Percentiles rank a stretch among this genome's conserved stretches.
Evolutionary conservation across 352 stramenopile species (phyloP).

Genomic region (Globisporangium echinulatum): DNA sequence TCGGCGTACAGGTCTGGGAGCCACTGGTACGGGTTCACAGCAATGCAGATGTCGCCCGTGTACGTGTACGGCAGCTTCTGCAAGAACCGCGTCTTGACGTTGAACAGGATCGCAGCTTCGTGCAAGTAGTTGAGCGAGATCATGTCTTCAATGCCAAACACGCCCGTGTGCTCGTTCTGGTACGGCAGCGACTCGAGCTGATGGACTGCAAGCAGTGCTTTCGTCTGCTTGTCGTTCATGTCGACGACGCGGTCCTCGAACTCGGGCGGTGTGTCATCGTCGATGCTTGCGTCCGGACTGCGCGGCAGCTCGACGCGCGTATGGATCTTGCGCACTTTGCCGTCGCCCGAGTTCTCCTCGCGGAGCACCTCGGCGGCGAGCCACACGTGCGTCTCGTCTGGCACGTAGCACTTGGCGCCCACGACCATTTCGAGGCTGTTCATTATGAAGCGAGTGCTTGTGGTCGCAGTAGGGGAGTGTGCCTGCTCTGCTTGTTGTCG

Average conservation of each 20-base stretch:
- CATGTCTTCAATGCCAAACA: constrained; percentile 79
- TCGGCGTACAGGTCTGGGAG: constrained; percentile 83
- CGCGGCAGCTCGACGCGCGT: constrained; percentile 53
- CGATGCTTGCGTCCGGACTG: constrained; percentile 11
- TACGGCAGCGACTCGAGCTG: constrained; percentile 78
- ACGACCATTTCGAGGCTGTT: constrained; percentile 52
- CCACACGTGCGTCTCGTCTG: constrained; percentile 81
- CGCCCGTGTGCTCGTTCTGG: constrained; percentile 71
- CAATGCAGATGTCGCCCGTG: constrained; percentile 96
- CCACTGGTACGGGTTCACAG: constrained; percentile 96
- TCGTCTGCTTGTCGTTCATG: constrained; percentile 64
- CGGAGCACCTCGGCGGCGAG: constrained; percentile 69
- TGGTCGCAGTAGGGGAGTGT: background rate
- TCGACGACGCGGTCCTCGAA: constrained; percentile 65
- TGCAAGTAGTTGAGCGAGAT: constrained; percentile 87
- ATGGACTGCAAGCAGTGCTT: constrained; percentile 60
- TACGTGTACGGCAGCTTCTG: constrained; percentile 92
- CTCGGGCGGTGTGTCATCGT: background rate
- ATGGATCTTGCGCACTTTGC: constrained; percentile 59
- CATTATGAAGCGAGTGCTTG: constrained; percentile 3
- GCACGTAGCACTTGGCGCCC: constrained; percentile 82
- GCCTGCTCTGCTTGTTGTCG: background rate
- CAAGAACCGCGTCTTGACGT: constrained; percentile 82
- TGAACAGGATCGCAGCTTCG: constrained; percentile 88
- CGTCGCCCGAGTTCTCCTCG: constrained; percentile 54